Evolutionary conservation across 176 grass and related monocot genomes (phyloP).

Genomic region (Juncus inflexus): DNA sequence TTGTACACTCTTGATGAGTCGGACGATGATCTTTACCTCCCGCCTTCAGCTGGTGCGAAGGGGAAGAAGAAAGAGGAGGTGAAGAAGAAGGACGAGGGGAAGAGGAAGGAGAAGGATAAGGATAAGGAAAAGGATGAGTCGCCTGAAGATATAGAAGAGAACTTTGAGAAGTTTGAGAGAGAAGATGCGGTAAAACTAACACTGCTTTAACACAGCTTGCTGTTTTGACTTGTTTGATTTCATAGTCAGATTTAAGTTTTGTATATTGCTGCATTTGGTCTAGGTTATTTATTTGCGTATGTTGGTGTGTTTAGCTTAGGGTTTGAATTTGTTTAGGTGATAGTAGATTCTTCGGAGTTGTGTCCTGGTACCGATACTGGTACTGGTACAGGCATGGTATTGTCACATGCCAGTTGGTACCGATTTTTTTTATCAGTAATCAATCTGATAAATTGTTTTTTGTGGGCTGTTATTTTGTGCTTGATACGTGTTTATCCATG

Average conservation of each 20-base stretch:
- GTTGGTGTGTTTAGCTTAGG: slow-evolving; percentile 1
- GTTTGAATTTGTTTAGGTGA: not conserved
- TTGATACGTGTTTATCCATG: no score
- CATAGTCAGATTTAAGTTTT: slow-evolving; percentile 17
- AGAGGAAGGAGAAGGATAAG: slow-evolving; percentile 73
- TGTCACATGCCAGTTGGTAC: not conserved
- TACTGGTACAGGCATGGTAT: slow-evolving; percentile 6
- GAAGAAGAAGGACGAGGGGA: slow-evolving; percentile 44
- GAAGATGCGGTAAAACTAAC: slow-evolving; percentile 8
- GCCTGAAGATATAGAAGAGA: not conserved
- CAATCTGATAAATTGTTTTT: not conserved
- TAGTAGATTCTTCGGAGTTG: not conserved
- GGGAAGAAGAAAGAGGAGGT: slow-evolving; percentile 45
- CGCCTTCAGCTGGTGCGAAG: slow-evolving; percentile 30
- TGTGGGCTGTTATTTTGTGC: not conserved
- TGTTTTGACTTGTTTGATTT: slow-evolving; percentile 14
- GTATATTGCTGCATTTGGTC: not conserved
- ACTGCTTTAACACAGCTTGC: not conserved
- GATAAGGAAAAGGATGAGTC: slow-evolving; percentile 16
- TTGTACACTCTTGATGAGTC: slow-evolving; percentile 77
- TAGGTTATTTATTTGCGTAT: not conserved
- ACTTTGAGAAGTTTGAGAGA: slow-evolving; percentile 31
- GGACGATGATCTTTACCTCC: slow-evolving; percentile 65
- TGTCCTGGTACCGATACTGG: not conserved
- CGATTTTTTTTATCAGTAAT: not conserved